phyloP scores from a whole-genome alignment of 352 stramenopile genomes.

The Pythium volutum region DNA sequence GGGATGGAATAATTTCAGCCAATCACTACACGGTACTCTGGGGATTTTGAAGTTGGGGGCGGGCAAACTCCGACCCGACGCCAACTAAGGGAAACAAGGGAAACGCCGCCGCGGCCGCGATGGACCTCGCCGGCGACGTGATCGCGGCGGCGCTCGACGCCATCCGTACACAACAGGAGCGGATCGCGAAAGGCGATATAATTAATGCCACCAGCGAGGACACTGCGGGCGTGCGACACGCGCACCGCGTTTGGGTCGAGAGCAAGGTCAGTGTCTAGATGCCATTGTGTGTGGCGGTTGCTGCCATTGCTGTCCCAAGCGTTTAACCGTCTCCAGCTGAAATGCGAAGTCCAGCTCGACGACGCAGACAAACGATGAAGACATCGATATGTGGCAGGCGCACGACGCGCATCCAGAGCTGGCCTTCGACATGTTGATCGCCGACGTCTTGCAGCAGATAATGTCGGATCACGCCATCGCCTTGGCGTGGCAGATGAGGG shows the following conservation, averaged over 20 bases:
- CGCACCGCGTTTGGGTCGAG: too few species aligned
- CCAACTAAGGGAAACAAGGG: background rate
- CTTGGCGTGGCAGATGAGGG: constrained; percentile 1
- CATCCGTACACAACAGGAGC: constrained; percentile 19
- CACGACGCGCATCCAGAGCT: too few species aligned
- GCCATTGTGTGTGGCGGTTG: too few species aligned
- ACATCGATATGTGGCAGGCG: background rate
- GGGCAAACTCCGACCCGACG: background rate
- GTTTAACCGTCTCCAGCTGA: too few species aligned
- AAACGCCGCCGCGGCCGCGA: background rate
- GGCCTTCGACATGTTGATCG: background rate
- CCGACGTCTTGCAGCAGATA: background rate
- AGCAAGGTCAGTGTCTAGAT: too few species aligned
- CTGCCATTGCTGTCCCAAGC: too few species aligned
- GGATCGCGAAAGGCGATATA: constrained; percentile 12
- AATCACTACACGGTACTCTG: background rate
- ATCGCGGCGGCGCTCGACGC: constrained; percentile 19
- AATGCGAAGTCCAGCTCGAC: too few species aligned
- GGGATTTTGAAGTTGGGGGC: constrained; percentile 14
- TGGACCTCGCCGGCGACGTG: background rate
- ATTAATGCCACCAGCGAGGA: too few species aligned
- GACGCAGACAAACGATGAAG: too few species aligned
- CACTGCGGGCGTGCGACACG: too few species aligned
- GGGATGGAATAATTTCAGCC: constrained; percentile 4
- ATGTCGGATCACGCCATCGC: background rate